phyloP scores from a whole-genome alignment of 495 filamentous ascomycete genomes.

The Hyaloscypha variabilis region DNA sequence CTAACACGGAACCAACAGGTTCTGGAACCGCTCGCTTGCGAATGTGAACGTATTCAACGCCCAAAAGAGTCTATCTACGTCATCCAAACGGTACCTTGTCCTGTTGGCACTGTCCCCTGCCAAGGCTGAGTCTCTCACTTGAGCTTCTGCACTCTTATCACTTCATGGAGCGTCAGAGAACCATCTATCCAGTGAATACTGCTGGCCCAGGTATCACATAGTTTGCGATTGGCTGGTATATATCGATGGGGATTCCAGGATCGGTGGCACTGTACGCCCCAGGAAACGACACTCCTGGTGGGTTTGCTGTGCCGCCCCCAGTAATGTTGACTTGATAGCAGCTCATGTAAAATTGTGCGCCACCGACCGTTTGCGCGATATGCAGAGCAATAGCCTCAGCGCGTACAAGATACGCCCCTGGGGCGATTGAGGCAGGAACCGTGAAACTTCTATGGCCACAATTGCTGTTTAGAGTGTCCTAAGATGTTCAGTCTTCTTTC shows the following conservation, averaged over 20 bases:
- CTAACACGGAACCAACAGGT: neutral
- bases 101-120: neutral
- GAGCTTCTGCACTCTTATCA: neutral
- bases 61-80: neutral
- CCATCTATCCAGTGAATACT: constrained; percentile 36
- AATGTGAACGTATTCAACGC: neutral
- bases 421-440: constrained; percentile 44
- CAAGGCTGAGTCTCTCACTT: neutral
- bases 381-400: constrained; percentile 55
- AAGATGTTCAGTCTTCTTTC: neutral
- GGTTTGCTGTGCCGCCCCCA: constrained; percentile 46
- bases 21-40: neutral
- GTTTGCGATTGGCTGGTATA: constrained; percentile 51
- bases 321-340: constrained; percentile 57
- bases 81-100: neutral
- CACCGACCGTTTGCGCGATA: constrained; percentile 38
- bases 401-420: constrained; percentile 52
- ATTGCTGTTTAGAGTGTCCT: constrained; percentile 21
- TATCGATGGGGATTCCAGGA: constrained; percentile 55
- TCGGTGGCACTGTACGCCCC: constrained; percentile 53
- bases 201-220: constrained; percentile 48
- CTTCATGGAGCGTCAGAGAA: neutral
- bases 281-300: constrained; percentile 54
- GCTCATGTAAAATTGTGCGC: constrained; percentile 51
- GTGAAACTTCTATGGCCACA: constrained; percentile 43